Conservation (phyloP, 2,329 filamentous ascomycete species). For the Clonostachys solani region DNA sequence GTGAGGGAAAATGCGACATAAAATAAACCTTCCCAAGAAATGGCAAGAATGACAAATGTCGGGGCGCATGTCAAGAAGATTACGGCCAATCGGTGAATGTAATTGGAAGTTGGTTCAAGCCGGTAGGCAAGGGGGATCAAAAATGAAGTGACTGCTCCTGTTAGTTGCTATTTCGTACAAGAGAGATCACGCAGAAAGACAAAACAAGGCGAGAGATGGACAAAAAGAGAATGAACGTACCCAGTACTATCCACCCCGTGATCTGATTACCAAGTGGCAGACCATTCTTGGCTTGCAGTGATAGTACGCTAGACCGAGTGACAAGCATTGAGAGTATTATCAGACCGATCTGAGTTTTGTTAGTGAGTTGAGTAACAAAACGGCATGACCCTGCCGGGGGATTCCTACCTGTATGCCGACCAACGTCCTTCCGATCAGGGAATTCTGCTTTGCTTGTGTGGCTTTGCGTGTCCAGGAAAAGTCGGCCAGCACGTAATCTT, state of each 20-base stretch:
- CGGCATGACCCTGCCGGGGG: neutral
- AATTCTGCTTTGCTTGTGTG: conserved; percentile 23
- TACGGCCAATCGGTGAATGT: conserved; percentile 82
- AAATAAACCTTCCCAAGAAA: conserved; percentile 95
- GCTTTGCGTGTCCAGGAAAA: conserved; percentile 20
- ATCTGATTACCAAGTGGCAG: conserved; percentile 84
- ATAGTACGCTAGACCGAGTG: conserved; percentile 80
- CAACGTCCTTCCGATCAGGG: conserved; percentile 49
- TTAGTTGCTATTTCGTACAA: conserved; percentile 3
- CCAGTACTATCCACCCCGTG: conserved; percentile 75
- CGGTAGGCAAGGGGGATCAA: conserved; percentile 78
- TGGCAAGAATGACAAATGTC: conserved; percentile 91
- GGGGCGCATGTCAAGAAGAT: conserved; percentile 92
- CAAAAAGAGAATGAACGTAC: conserved; percentile 35
- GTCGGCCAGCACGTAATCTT: conserved; percentile 54
- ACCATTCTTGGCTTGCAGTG: conserved; percentile 79
- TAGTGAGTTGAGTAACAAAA: conserved; percentile 1
- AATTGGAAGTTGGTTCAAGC: conserved; percentile 76
- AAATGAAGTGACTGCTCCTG: conserved; percentile 62
- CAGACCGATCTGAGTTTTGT: conserved; percentile 58
- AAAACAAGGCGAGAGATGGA: neutral
- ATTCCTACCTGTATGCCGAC: conserved; percentile 60
- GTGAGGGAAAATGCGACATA: conserved; percentile 85
- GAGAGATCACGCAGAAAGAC: neutral
- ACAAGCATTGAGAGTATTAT: conserved; percentile 78